Percentiles rank a stretch among this genome's conserved stretches.
Conservation (phyloP, 2,329 filamentous ascomycete species). For the Sclerotinia spermophila region DNA sequence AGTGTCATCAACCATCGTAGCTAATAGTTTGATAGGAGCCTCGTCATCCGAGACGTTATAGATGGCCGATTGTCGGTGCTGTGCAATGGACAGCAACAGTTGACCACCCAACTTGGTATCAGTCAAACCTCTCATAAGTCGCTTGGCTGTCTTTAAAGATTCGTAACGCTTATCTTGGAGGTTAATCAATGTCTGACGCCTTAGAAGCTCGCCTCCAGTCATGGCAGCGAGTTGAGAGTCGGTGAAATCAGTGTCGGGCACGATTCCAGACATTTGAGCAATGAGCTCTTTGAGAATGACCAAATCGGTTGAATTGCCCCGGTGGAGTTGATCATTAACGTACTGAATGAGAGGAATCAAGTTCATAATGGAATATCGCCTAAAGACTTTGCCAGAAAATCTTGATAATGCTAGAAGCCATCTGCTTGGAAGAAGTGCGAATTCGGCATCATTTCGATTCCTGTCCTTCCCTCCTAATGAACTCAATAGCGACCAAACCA, state of each 20-base stretch:
- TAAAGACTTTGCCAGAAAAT: constrained; percentile 90
- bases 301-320: constrained; percentile 82
- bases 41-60: constrained; percentile 68
- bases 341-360: constrained; percentile 84
- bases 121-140: constrained; percentile 74
- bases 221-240: constrained; percentile 84
- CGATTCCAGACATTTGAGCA: constrained; percentile 88
- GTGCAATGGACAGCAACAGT: constrained; percentile 83
- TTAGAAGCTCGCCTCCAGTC: constrained; percentile 77
- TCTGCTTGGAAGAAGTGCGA: constrained; percentile 72
- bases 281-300: constrained; percentile 90
- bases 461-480: constrained; percentile 60
- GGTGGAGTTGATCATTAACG: constrained; percentile 76
- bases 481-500: constrained; percentile 88
- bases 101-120: constrained; percentile 76
- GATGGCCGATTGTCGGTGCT: constrained; percentile 83
- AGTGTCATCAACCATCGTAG: constrained; percentile 85
- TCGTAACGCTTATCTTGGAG: constrained; percentile 80
- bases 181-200: constrained; percentile 74
- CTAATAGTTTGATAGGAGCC: constrained; percentile 83
- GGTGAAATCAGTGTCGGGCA: constrained; percentile 81
- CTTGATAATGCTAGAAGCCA: constrained; percentile 87
- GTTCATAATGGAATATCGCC: constrained; percentile 79
- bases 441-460: constrained; percentile 59
- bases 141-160: constrained; percentile 68